Evolutionary conservation across 345 rosid genomes (phyloP), one percentile per base, ranked within the genome.

Genomic region (Syzygium grande): DNA sequence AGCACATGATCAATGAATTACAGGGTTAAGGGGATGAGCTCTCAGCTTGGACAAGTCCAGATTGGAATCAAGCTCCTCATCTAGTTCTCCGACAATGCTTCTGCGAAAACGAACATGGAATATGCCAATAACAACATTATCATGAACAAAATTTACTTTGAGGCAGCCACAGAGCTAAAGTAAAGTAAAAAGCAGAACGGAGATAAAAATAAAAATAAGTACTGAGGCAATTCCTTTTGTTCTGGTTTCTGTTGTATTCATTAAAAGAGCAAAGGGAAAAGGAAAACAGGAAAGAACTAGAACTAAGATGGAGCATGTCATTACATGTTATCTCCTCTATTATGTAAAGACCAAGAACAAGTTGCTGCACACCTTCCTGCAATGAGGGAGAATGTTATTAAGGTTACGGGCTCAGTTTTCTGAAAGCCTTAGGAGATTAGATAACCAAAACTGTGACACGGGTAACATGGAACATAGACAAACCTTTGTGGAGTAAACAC

Each of bases 251-350:
- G 80, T 68, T 68, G 25, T 19, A 34, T 1, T 23, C 38, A 11
- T 9, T 19, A 34, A 16, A 34, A 17, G 46, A 68, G 34, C 21
- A 68, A 17, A 30, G 23, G 79, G 46, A 17, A 30, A 17, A 34
- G 46, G 38, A 68, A 34, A 68, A 15, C 22, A 34, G 46, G 2
- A 68, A 15, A 34, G 80, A 13, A 41, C 80, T 34, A 17, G 80
- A 68, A 19, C 21, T 56, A 43, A 80, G 87, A 29, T 79, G 29
- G 21, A 51, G 21, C 34, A 17, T 52, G 17, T 22, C 17, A 51
- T 89, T 95, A 96, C 98, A 97, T 96, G 94, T 96, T 96, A 90
- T 95, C 99, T 11, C 99, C 99, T 92, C 99, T 92, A 98, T 96
- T 88, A 94, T 95, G 95, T 95, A 95, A 90, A 96, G 93, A 87